phyloP scores from a whole-genome alignment of 2,329 filamentous ascomycete genomes.

The Phialophora expanda region DNA sequence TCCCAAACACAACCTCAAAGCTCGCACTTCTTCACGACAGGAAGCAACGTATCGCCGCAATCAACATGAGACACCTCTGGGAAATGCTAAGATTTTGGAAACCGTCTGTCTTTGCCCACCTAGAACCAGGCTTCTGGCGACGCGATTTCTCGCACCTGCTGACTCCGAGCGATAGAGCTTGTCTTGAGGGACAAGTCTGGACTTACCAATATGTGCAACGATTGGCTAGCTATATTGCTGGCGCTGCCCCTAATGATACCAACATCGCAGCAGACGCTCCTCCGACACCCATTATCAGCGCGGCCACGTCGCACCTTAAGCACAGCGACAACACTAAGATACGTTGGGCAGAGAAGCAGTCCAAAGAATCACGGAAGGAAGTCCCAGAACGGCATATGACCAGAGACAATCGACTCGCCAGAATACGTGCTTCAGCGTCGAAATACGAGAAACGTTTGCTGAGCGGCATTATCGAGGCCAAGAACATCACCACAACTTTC shows the following conservation, averaged over 20 bases:
- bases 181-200: constrained; percentile 55
- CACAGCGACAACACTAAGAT: constrained; percentile 57
- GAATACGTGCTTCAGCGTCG: constrained; percentile 65
- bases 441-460: constrained; percentile 83
- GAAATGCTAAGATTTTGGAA: constrained; percentile 60
- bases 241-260: constrained; percentile 46
- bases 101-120: constrained; percentile 30
- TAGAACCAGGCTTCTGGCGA: constrained; percentile 38
- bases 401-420: constrained; percentile 50
- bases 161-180: constrained; percentile 42
- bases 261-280: constrained; percentile 5
- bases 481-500: constrained; percentile 85
- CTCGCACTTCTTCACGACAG: constrained; percentile 46
- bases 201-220: constrained; percentile 66
- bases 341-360: constrained; percentile 44
- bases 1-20: constrained; percentile 44
- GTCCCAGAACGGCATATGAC: constrained; percentile 41
- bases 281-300: constrained; percentile 40
- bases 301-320: constrained; percentile 46
- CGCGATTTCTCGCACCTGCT: constrained; percentile 40
- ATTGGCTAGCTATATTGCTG: constrained; percentile 57
- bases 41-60: constrained; percentile 55
- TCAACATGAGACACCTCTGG: constrained; percentile 69
- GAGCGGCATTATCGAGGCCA: constrained; percentile 78
- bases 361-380: constrained; percentile 23